These are phyloP conservation scores for Mimosa bimucronata DNA, from an alignment of 306 rosid genomes.

Conservation along the genomic window DNA sequence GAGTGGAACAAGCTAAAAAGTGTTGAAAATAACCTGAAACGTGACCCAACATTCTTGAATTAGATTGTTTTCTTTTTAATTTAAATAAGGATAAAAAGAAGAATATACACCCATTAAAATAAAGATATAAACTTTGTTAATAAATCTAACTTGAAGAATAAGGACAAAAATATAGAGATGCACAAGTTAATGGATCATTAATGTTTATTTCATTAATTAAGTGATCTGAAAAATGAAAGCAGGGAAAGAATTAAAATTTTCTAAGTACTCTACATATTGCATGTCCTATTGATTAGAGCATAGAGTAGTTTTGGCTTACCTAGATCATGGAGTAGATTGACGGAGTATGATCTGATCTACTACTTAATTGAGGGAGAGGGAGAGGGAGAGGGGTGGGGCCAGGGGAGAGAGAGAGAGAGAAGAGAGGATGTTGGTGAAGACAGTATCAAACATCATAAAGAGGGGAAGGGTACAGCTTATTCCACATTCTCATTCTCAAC, in stretches of 20 bases:
- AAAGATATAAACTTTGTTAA: not conserved
- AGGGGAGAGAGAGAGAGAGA: not conserved
- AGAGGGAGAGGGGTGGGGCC: too few relatives aligned
- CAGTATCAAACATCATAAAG: too few relatives aligned
- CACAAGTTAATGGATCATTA: not conserved
- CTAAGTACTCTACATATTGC: too few relatives aligned
- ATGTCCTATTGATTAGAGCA: too few relatives aligned
- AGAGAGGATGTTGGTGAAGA: not conserved
- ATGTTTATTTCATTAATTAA: not conserved
- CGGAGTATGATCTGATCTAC: too few relatives aligned
- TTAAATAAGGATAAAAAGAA: not conserved
- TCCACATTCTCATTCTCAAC: conserved; percentile 54
- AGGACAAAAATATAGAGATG: not conserved
- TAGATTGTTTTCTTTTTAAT: not conserved
- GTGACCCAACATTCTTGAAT: not conserved
- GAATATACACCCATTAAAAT: not conserved
- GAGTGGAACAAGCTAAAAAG: too few relatives aligned
- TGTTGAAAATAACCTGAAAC: too few relatives aligned
- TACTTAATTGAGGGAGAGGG: too few relatives aligned
- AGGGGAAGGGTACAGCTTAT: conserved; percentile 24
- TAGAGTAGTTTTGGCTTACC: too few relatives aligned
- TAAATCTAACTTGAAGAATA: not conserved
- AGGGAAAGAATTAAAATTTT: too few relatives aligned
- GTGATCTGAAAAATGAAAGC: too few relatives aligned
- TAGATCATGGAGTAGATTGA: too few relatives aligned